Evolutionary conservation across 805 yeast genomes (phyloP).

Genomic region (Candida dajiaensis): DNA sequence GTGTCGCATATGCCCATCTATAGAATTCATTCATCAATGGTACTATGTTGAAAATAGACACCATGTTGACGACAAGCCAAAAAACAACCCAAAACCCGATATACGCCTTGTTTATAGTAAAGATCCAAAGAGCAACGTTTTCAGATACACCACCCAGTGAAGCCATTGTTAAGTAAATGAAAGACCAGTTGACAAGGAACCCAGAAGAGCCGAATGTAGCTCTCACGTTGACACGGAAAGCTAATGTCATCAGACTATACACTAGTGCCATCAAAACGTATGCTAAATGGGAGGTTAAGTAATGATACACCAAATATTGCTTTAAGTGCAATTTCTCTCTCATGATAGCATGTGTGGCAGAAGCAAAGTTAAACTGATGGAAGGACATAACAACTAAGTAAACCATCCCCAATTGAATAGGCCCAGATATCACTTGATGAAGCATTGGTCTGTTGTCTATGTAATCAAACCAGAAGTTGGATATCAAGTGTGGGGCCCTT

Average conservation of each 20-base stretch:
- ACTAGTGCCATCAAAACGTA: slow-evolving; percentile 49
- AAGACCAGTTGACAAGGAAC: slow-evolving; percentile 62
- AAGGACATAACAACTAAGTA: slow-evolving; percentile 62
- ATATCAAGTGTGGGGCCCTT: slow-evolving; percentile 22
- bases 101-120: slow-evolving; percentile 51
- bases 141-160: slow-evolving; percentile 69
- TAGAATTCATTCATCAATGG: slow-evolving; percentile 23
- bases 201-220: slow-evolving; percentile 55
- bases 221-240: slow-evolving; percentile 52
- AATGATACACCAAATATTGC: slow-evolving; percentile 44
- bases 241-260: slow-evolving; percentile 49
- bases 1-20: slow-evolving; percentile 55
- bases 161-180: slow-evolving; percentile 52
- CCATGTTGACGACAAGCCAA: slow-evolving; percentile 55
- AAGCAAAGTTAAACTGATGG: slow-evolving; percentile 57
- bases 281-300: slow-evolving; percentile 39
- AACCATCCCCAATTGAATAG: slow-evolving; percentile 62
- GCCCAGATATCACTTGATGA: slow-evolving; percentile 45
- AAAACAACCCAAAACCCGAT: slow-evolving; percentile 64
- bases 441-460: slow-evolving; percentile 39
- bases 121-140: slow-evolving; percentile 42
- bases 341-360: slow-evolving; percentile 36
- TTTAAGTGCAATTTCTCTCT: slow-evolving; percentile 6
- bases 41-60: slow-evolving; percentile 57
- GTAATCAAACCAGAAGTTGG: slow-evolving; percentile 13